Evolutionary conservation across 2,329 filamentous ascomycete genomes (phyloP).

Genomic region (Pyrenophora tritici-repentis): DNA sequence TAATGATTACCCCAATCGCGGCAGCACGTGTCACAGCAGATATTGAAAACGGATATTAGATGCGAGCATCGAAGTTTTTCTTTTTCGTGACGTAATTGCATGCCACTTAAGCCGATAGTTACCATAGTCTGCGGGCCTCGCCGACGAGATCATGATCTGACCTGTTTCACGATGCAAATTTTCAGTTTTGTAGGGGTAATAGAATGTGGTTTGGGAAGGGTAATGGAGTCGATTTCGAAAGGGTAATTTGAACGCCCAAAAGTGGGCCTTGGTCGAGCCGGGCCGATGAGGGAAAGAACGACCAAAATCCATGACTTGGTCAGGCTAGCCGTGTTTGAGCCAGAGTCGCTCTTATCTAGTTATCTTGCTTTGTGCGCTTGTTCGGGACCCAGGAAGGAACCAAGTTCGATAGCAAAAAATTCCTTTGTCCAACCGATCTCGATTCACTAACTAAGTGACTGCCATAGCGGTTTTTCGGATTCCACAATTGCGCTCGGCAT

Average conservation of each 20-base stretch:
- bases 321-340: not conserved
- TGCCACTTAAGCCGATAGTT: slow-evolving; percentile 27
- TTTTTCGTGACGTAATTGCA: slow-evolving; percentile 15
- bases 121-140: slow-evolving; percentile 15
- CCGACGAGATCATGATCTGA: slow-evolving; percentile 1
- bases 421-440: too few species aligned
- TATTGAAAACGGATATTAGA: not conserved
- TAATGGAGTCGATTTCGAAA: slow-evolving; percentile 42
- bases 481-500: too few species aligned
- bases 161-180: slow-evolving; percentile 26
- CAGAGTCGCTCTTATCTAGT: slow-evolving; percentile 9
- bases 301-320: not conserved
- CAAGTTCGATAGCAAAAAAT: too few species aligned
- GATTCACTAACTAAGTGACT: too few species aligned
- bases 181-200: slow-evolving; percentile 49
- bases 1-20: not conserved
- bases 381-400: too few species aligned
- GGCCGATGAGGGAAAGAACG: slow-evolving; percentile 17
- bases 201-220: slow-evolving; percentile 39
- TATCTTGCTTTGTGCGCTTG: slow-evolving; percentile 6
- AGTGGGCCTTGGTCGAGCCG: slow-evolving; percentile 19
- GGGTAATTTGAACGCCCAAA: slow-evolving; percentile 32
- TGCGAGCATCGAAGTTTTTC: slow-evolving; percentile 7
- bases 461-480: too few species aligned
- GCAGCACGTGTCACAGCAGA: not conserved